These are phyloP conservation scores for Leishmania arabica DNA, from an alignment of 208 protist species.

Conservation along the genomic window DNA sequence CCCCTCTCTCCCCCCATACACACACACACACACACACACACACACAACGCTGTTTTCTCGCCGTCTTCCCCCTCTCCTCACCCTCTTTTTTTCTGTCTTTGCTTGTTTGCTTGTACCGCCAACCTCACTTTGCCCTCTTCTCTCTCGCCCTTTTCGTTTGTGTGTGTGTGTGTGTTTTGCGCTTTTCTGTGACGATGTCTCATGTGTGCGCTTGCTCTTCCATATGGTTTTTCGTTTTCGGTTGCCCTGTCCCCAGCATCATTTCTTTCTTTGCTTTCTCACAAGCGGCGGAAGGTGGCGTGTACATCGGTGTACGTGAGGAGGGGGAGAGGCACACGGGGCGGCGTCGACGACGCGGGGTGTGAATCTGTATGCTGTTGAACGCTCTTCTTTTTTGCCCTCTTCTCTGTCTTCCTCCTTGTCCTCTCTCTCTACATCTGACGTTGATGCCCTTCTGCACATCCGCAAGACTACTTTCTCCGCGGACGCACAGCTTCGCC, in stretches of 20 bases:
- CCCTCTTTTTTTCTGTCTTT: neutral
- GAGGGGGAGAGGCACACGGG: neutral
- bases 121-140: neutral
- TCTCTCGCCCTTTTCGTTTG: no score
- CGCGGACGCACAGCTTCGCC: neutral
- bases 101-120: conserved; percentile 6
- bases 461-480: neutral
- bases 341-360: neutral
- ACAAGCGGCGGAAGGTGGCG: neutral
- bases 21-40: no score
- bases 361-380: neutral
- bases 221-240: neutral
- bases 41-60: no score
- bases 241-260: neutral
- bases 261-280: neutral
- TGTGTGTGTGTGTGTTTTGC: no score
- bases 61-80: no score
- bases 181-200: neutral
- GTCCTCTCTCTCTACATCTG: neutral
- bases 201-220: neutral
- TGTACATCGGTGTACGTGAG: neutral
- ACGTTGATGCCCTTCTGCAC: neutral
- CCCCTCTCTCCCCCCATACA: neutral
- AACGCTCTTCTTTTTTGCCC: neutral
- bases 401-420: neutral